phyloP scores from a whole-genome alignment of 345 rosid genomes.

The Populus davidiana region DNA sequence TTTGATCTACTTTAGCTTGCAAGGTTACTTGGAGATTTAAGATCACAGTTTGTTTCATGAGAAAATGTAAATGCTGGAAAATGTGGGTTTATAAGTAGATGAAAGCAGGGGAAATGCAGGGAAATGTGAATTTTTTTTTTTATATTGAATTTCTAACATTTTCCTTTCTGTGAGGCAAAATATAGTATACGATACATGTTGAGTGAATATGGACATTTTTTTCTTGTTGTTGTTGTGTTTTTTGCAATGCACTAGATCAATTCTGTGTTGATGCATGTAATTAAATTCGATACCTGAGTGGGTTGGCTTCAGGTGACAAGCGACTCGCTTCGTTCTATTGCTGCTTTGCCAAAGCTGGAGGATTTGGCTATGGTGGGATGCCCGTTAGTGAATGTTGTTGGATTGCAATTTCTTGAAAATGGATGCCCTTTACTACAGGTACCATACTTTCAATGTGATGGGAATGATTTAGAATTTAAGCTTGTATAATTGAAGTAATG shows the following conservation, averaged over 20 bases:
- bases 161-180: background rate
- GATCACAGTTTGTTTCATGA: background rate
- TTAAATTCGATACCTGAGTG: constrained; percentile 11
- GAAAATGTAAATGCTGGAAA: background rate
- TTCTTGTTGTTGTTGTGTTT: background rate
- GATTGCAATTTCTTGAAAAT: constrained; percentile 49
- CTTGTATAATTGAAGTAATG: background rate
- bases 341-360: constrained; percentile 61
- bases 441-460: constrained; percentile 7
- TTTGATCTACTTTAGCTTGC: background rate
- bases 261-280: constrained; percentile 2
- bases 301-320: constrained; percentile 57
- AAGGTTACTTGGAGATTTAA: background rate
- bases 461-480: background rate
- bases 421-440: constrained; percentile 76
- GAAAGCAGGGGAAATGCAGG: background rate
- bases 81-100: background rate
- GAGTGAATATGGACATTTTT: background rate
- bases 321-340: constrained; percentile 62
- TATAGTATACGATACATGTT: background rate
- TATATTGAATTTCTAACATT: background rate
- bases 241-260: background rate
- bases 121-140: background rate
- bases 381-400: constrained; percentile 60
- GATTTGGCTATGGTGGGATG: constrained; percentile 58